Percentiles rank a stretch among this genome's conserved stretches.
Conservation (phyloP, 1,284 basidiomycete genomes). For the Golubevia sp. region DNA sequence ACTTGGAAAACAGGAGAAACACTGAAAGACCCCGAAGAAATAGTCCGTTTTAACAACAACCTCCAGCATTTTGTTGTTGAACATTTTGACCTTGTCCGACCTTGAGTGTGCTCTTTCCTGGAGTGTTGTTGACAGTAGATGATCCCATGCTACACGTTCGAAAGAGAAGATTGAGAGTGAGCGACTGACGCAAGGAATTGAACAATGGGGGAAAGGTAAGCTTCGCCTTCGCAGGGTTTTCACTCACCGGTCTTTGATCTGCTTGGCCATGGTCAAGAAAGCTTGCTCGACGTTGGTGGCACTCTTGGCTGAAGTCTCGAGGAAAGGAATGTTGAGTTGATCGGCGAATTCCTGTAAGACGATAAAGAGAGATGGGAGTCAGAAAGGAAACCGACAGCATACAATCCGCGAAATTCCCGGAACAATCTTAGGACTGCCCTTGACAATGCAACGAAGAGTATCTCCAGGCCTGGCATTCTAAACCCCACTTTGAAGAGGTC, state of each 20-base stretch:
- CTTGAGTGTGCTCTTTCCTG: constrained; percentile 57
- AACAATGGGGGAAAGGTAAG: constrained; percentile 11
- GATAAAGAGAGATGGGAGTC: neutral
- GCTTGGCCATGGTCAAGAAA: constrained; percentile 64
- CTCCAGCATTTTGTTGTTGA: constrained; percentile 37
- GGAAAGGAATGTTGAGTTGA: constrained; percentile 62
- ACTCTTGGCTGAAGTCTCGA: constrained; percentile 64
- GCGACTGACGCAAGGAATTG: no score
- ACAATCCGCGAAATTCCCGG: no score
- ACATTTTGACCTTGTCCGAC: constrained; percentile 58
- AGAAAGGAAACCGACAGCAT: no score
- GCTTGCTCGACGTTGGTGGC: constrained; percentile 65
- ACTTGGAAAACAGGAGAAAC: no score
- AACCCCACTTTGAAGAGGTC: no score
- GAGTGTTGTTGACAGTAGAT: constrained; percentile 47
- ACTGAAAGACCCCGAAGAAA: no score
- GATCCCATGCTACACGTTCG: constrained; percentile 55
- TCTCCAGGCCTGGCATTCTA: no score
- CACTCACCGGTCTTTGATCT: constrained; percentile 58
- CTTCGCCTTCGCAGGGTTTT: constrained; percentile 1
- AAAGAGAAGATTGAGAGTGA: no score
- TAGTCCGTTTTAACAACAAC: constrained; percentile 45
- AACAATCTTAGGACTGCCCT: no score
- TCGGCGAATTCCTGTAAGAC: constrained; percentile 37
- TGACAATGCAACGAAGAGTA: no score